These are phyloP conservation scores for Naganishia sp. DNA, from an alignment of 1,284 basidiomycete genomes.

Conservation along the genomic window DNA sequence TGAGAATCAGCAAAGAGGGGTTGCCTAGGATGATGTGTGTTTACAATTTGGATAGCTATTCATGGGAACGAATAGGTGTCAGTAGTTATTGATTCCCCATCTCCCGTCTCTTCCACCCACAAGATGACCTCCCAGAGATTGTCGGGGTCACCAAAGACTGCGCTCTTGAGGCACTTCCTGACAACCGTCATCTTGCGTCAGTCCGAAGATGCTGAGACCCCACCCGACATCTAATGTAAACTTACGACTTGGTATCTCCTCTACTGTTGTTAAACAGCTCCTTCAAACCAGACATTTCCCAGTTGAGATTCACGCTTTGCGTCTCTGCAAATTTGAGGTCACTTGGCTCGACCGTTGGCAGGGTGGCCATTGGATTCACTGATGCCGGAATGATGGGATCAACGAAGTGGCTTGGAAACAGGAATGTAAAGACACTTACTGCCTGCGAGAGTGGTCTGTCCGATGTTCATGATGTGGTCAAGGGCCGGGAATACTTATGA, in stretches of 20 bases:
- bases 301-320: slow-evolving; percentile 69
- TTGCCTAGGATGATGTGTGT: too few species aligned
- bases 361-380: slow-evolving; percentile 13
- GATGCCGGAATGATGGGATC: background rate
- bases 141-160: slow-evolving; percentile 53
- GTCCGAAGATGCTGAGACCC: background rate
- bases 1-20: background rate
- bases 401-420: background rate
- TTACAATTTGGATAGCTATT: slow-evolving; percentile 33
- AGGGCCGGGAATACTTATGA: background rate
- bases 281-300: slow-evolving; percentile 69
- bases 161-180: slow-evolving; percentile 54
- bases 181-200: too few species aligned
- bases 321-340: slow-evolving; percentile 59
- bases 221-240: background rate
- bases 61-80: background rate
- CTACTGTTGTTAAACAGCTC: slow-evolving; percentile 68
- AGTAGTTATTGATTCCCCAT: too few species aligned
- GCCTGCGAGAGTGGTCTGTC: background rate
- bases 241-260: slow-evolving; percentile 52
- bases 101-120: slow-evolving; percentile 56
- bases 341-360: slow-evolving; percentile 21
- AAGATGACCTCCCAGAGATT: slow-evolving; percentile 66
- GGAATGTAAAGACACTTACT: background rate
- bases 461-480: background rate